Evolutionary conservation across 331 rosid species (phyloP), one percentile per base, ranked within the genome.

Genomic region (Rosa hybrid): DNA sequence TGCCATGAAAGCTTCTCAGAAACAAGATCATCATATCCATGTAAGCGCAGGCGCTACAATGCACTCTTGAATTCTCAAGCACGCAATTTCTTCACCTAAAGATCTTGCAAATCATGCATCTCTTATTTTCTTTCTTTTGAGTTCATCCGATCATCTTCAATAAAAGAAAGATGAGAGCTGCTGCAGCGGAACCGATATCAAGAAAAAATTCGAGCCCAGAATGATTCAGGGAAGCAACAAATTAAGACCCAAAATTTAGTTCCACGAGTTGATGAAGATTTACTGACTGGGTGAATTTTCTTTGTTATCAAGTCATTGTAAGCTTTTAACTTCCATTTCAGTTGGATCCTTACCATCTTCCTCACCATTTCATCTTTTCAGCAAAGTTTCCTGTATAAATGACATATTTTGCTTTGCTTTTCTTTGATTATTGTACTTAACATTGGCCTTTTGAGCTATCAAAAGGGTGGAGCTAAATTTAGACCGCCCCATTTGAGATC

Each of bases 1-100:
- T 64, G 62, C 62, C 76, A 79, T 80, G 84, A 71, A 53, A 84
- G 79, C 21, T 34, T 20, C 17, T 84, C 84, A 1, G 82, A 68
- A 41, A 77, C 80, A 56, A 23, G 25, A 44, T 8, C 70, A 49
- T 14, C 70, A 16, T 30, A 64, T 64, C 44, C 70, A 34, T 30
- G 34, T 76, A 73, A 70, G 75, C 27, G 54, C 7, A 51, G 13
- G 80, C 20, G 49, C 69, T 54, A 25, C 51, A 75, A 54, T 64
- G 51, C 74, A 41, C 63, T 74, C 27, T 48, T 64, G 23, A 25
- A 56, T 13, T 62, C 72, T 38, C 76, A 51, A 64, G 81, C 78
- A 48, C 41, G 65, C 48, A 2, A 54, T 65, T 76, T 74, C 63
- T 67, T 69, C 23, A 38, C 13, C 75, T 39, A 51, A 9, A 17